phyloP scores from a whole-genome alignment of 1,284 basidiomycete species.

The Trichosporon faecale region DNA sequence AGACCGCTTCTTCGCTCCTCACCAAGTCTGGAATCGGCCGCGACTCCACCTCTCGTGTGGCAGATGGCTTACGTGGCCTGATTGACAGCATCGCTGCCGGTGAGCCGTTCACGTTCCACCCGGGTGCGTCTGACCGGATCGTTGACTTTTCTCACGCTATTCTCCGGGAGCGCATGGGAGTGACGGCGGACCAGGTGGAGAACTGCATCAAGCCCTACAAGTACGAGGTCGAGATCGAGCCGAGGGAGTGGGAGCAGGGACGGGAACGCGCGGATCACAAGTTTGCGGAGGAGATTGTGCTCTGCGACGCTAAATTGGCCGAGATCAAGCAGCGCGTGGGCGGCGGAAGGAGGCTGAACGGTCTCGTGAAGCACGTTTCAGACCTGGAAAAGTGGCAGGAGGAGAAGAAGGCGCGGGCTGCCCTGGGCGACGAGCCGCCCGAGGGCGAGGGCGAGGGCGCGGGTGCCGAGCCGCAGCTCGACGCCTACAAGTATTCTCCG shows the following conservation, averaged over 20 bases:
- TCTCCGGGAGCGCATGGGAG: slow-evolving; percentile 80
- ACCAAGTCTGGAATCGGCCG: slow-evolving; percentile 97
- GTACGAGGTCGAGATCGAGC: slow-evolving; percentile 80
- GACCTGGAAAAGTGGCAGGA: slow-evolving; percentile 76
- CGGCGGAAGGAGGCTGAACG: slow-evolving; percentile 71
- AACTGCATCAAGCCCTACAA: slow-evolving; percentile 99
- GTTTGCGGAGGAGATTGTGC: slow-evolving; percentile 75
- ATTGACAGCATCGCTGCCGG: slow-evolving; percentile 82
- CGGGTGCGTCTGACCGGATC: slow-evolving; percentile 79
- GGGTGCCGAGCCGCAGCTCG: slow-evolving; percentile 55
- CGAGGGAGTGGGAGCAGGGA: slow-evolving; percentile 85
- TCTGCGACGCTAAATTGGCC: slow-evolving; percentile 81
- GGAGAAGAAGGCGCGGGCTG: slow-evolving; percentile 52
- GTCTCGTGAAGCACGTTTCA: slow-evolving; percentile 76
- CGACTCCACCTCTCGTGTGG: slow-evolving; percentile 89
- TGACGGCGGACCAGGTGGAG: slow-evolving; percentile 97
- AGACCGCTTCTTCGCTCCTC: slow-evolving; percentile 82
- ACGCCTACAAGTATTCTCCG: slow-evolving; percentile 84
- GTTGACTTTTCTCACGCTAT: slow-evolving; percentile 89
- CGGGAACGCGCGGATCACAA: slow-evolving; percentile 69
- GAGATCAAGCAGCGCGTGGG: slow-evolving; percentile 85
- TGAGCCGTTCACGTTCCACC: slow-evolving; percentile 91
- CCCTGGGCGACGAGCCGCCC: slow-evolving; percentile 15
- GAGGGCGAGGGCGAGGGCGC: slow-evolving; percentile 52
- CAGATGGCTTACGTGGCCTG: slow-evolving; percentile 81